These are phyloP conservation scores for Dothiorella sarmentorum DNA, from an alignment of 2,329 filamentous ascomycete genomes.

Conservation along the genomic window DNA sequence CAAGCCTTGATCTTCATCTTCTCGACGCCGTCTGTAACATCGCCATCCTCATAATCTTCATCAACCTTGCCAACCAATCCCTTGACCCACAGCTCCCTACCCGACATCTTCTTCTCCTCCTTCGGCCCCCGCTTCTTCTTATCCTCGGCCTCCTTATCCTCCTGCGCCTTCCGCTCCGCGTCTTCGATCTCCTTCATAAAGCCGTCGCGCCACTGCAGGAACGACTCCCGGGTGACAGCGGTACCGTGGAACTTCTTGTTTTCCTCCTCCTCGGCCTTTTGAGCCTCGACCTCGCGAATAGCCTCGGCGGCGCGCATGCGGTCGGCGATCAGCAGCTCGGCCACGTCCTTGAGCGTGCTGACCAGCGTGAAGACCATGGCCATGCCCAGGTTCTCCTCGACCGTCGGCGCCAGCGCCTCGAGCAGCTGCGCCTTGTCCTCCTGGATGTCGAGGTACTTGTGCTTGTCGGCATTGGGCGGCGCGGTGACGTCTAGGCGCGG, in stretches of 20 bases:
- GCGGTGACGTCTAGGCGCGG: slow-evolving; percentile 77
- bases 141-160: slow-evolving; percentile 69
- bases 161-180: slow-evolving; percentile 53
- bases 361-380: slow-evolving; percentile 95
- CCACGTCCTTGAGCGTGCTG: slow-evolving; percentile 80
- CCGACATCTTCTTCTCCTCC: slow-evolving; percentile 79
- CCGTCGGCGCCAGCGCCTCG: slow-evolving; percentile 65
- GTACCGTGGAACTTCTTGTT: slow-evolving; percentile 96
- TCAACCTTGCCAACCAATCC: slow-evolving; percentile 57
- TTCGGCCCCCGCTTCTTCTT: slow-evolving; percentile 44
- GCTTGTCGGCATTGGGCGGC: slow-evolving; percentile 64
- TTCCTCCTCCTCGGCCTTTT: slow-evolving; percentile 79
- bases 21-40: slow-evolving; percentile 46
- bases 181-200: slow-evolving; percentile 83
- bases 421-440: slow-evolving; percentile 76
- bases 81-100: slow-evolving; percentile 49
- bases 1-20: slow-evolving; percentile 49
- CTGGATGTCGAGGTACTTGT: slow-evolving; percentile 73
- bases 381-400: slow-evolving; percentile 94
- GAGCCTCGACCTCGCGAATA: slow-evolving; percentile 51
- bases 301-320: slow-evolving; percentile 63
- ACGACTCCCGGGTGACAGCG: slow-evolving; percentile 80
- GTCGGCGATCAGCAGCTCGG: slow-evolving; percentile 78
- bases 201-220: slow-evolving; percentile 73
- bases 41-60: slow-evolving; percentile 64